These are phyloP conservation scores for Lyophyllum semitale DNA, from an alignment of 768 basidiomycete species.

Conservation along the genomic window DNA sequence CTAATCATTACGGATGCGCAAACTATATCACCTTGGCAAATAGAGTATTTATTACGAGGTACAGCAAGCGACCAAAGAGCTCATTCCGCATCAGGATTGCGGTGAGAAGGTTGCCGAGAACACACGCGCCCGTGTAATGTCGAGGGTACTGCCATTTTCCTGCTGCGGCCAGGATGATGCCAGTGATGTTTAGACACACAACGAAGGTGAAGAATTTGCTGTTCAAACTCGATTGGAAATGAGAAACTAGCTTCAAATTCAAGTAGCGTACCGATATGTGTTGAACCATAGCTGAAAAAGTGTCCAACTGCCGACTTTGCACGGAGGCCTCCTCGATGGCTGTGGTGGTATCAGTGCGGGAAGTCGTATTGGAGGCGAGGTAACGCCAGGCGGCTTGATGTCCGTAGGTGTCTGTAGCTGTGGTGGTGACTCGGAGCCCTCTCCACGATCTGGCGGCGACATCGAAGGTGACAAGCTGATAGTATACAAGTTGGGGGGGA, in stretches of 20 bases:
- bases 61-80: conserved; percentile 76
- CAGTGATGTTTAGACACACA: conserved; percentile 60
- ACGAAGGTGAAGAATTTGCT: conserved; percentile 77
- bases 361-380: not conserved
- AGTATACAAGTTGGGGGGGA: conserved; percentile 21
- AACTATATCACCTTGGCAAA: no score
- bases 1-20: no score
- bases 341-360: conserved; percentile 9
- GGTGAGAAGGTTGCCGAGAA: conserved; percentile 71
- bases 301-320: conserved; percentile 54
- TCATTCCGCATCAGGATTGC: conserved; percentile 83
- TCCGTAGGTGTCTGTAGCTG: not conserved
- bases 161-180: conserved; percentile 58
- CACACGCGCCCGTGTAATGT: conserved; percentile 68
- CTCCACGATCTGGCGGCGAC: conserved; percentile 11
- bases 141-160: conserved; percentile 71
- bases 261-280: conserved; percentile 59
- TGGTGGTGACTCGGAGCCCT: not conserved
- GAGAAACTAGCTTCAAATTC: not conserved
- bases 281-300: conserved; percentile 76
- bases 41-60: conserved; percentile 66
- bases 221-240: not conserved
- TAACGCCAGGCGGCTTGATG: not conserved
- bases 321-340: conserved; percentile 23
- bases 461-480: conserved; percentile 5